Evolutionary conservation across 1,284 basidiomycete genomes (phyloP).

Genomic region (Trametes hirsuta): DNA sequence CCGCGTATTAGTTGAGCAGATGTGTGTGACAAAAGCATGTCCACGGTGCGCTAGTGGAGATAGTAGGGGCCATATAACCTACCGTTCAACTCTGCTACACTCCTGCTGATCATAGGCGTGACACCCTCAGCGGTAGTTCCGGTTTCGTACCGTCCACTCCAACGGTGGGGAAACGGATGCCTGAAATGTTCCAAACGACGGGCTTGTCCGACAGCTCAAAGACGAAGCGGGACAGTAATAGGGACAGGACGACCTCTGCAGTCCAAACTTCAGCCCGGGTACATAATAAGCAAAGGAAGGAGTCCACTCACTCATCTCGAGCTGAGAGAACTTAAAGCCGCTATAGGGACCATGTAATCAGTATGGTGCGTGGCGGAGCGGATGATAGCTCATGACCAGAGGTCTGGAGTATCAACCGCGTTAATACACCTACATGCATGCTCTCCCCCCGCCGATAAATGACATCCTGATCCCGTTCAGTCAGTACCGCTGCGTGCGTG

Average conservation of each 20-base stretch:
- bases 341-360: constrained; percentile 11
- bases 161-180: constrained; percentile 26
- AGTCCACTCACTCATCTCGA: constrained; percentile 34
- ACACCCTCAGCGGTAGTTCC: constrained; percentile 23
- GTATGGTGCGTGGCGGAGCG: not conserved
- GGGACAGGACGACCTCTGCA: constrained; percentile 23
- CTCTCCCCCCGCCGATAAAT: constrained; percentile 35
- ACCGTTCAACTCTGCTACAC: not conserved
- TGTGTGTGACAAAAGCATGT: not conserved
- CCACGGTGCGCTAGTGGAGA: not conserved
- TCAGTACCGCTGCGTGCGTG: not conserved
- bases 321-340: constrained; percentile 37
- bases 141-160: constrained; percentile 22
- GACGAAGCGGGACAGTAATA: constrained; percentile 16
- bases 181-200: constrained; percentile 26
- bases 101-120: constrained; percentile 1
- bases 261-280: not conserved
- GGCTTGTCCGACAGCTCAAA: constrained; percentile 23
- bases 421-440: constrained; percentile 34
- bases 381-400: not conserved
- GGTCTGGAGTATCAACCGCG: not conserved
- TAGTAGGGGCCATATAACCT: not conserved
- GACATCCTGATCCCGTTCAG: constrained; percentile 30
- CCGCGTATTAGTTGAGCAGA: not conserved
- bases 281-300: not conserved